phyloP scores from a whole-genome alignment of 2,329 filamentous ascomycete species.

The Thermomyces lanuginosus region DNA sequence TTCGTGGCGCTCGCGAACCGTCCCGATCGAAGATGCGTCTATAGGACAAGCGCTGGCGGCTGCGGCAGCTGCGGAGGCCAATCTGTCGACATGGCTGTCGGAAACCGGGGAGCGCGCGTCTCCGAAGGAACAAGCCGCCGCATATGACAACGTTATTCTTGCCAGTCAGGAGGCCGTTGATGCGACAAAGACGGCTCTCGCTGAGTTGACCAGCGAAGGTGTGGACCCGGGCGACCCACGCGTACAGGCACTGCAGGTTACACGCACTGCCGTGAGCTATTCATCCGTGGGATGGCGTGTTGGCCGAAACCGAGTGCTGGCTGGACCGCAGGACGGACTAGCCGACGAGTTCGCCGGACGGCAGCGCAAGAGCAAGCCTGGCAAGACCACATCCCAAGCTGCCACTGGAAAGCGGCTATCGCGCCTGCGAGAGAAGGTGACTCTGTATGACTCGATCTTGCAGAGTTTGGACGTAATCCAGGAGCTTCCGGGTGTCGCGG shows the following conservation, averaged over 20 bases:
- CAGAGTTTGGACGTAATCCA: constrained; percentile 83
- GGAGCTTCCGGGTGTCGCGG: constrained; percentile 75
- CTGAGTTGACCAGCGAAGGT: constrained; percentile 71
- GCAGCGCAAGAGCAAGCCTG: constrained; percentile 25
- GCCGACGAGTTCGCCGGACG: constrained; percentile 29
- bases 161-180: constrained; percentile 88
- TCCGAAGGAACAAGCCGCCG: constrained; percentile 53
- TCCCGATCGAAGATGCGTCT: constrained; percentile 80
- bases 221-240: constrained; percentile 67
- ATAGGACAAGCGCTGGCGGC: constrained; percentile 71
- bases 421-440: constrained; percentile 68
- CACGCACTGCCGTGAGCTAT: constrained; percentile 84
- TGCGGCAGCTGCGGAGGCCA: constrained; percentile 41
- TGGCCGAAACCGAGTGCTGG: constrained; percentile 76
- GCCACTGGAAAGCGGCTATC: constrained; percentile 59
- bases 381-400: constrained; percentile 38
- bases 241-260: constrained; percentile 87
- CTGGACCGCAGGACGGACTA: constrained; percentile 66
- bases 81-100: constrained; percentile 33
- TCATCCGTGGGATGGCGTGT: constrained; percentile 89
- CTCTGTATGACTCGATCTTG: constrained; percentile 77
- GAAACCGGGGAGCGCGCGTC: constrained; percentile 25
- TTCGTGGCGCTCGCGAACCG: constrained; percentile 69
- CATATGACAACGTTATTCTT: constrained; percentile 80
- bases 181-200: constrained; percentile 80